phyloP scores from a whole-genome alignment of 2,329 filamentous ascomycete species.

The Nigrograna mackinnonii region DNA sequence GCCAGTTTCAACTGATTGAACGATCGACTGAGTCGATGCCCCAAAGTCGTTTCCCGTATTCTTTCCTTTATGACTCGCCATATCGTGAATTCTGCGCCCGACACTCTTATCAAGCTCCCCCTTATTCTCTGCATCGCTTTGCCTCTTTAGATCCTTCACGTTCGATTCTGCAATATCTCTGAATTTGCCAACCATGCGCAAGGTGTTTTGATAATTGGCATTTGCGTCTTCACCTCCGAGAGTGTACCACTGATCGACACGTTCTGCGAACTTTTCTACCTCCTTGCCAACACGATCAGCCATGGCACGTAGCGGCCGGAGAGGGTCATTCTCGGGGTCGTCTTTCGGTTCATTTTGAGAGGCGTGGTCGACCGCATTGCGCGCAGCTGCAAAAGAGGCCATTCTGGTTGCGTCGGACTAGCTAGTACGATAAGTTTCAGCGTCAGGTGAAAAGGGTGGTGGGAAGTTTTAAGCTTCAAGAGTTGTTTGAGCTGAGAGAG shows the following conservation, averaged over 20 bases:
- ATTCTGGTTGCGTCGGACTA: no score
- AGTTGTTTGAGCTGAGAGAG: no score
- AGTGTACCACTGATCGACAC: slow-evolving; percentile 71
- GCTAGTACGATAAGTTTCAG: no score
- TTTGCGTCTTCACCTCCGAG: slow-evolving; percentile 27
- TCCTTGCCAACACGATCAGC: slow-evolving; percentile 75
- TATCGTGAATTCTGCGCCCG: slow-evolving; percentile 34
- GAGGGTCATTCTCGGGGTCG: slow-evolving; percentile 48
- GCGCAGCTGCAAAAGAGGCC: no score
- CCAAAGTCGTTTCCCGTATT: slow-evolving; percentile 8
- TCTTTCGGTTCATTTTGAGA: no score
- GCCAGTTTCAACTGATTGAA: slow-evolving; percentile 17
- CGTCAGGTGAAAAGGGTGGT: no score
- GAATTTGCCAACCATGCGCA: slow-evolving; percentile 44
- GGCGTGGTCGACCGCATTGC: no score
- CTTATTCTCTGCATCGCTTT: slow-evolving; percentile 43
- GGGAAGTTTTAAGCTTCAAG: no score
- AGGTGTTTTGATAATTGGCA: slow-evolving; percentile 58
- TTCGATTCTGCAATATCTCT: slow-evolving; percentile 56
- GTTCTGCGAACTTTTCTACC: slow-evolving; percentile 84
- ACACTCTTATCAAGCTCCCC: slow-evolving; percentile 32
- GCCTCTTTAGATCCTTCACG: slow-evolving; percentile 49
- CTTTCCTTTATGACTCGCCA: slow-evolving; percentile 23
- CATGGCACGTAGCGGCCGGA: slow-evolving; percentile 65
- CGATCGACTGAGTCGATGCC: slow-evolving; percentile 19